Conservation (phyloP, 805 yeast genomes). For the Metschnikowia borealis region DNA sequence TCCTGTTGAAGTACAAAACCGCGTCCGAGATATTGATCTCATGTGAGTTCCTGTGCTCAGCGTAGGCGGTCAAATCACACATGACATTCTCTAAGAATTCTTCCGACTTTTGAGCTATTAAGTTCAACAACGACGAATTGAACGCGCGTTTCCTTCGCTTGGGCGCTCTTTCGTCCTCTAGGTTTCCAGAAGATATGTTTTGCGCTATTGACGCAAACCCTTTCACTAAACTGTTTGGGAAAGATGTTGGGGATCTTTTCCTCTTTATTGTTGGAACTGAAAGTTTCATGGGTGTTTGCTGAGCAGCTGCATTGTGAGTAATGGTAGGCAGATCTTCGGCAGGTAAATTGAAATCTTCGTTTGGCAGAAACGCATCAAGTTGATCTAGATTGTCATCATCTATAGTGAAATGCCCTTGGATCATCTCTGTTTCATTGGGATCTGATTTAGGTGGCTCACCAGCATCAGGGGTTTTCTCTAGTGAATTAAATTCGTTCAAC, state of each 20-base stretch:
- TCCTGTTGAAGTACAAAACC: conserved; percentile 30
- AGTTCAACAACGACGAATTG: conserved; percentile 14
- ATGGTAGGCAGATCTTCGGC: not conserved
- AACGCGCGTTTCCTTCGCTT: conserved; percentile 7
- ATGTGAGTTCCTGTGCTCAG: conserved; percentile 28
- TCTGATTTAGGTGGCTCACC: conserved; percentile 1
- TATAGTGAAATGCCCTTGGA: conserved; percentile 16
- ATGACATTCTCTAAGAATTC: conserved; percentile 29
- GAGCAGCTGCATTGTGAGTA: not conserved
- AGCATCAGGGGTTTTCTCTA: not conserved
- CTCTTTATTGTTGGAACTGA: not conserved
- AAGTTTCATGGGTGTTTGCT: not conserved
- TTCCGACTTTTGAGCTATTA: conserved; percentile 28
- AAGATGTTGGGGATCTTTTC: not conserved
- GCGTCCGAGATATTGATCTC: conserved; percentile 33
- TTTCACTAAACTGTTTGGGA: conserved; percentile 7
- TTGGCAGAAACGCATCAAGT: not conserved
- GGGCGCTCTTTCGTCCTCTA: not conserved
- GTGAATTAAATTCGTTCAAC: not conserved
- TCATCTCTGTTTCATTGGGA: conserved; percentile 6
- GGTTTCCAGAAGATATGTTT: conserved; percentile 5
- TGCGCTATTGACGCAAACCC: conserved; percentile 15
- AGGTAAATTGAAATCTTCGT: not conserved
- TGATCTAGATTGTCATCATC: conserved; percentile 12
- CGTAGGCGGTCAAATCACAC: conserved; percentile 33